Base-by-base conservation (phyloP, 1,284 basidiomycete genomes). In the Volvariella surrecta region DNA sequence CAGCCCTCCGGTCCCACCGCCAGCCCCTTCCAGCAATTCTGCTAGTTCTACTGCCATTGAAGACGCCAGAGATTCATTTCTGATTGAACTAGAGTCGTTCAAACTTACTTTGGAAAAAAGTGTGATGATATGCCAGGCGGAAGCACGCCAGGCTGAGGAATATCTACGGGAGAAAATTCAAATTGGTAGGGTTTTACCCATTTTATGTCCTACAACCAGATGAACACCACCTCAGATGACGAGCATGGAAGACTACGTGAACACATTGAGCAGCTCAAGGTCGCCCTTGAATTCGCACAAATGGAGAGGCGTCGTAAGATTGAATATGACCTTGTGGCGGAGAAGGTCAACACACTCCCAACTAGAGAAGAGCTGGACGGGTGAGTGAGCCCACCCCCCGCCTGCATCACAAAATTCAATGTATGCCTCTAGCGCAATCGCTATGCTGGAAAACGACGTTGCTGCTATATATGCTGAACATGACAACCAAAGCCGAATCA, bases 301-400 rank as follows among this genome's bases (percentile, higher is more conserved):
- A 64, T 82, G 53, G 66, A 79, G 44, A 74, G 87, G 37, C 69
- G 69, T 47, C 73, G 79, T 45, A 90, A 87, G 64, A 85, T 89
- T 52, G 86, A 90, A 54, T 90, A 90, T 56, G 86, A 90, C 62
- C 64, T 74, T 38, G 74, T 90, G 39, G 74, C 87, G 2, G 87
- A 89, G 63, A 87, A 81, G 58, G 77, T 89, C 38, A 87, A 88
- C 53, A 73, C 74, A n/a, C 62, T 89, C 2, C 84, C 86, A 1
- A 79, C 68, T 50, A 68, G 86, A 44, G 76, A 79, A 11, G 87
- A 89, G 52, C 67, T 89, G 13, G 77, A 82, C 52, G 70, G 68
- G 87, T 86, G 53, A 55, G 74, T 71, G 28, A 21, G 31, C 13
- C 17, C 13, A 40, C 32, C 11, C 3, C 11, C 20, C 18, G 17